Percentiles rank a stretch among this genome's conserved stretches.
These are phyloP conservation scores for Lithospermum erythrorhizon DNA, from an alignment of 257 asterid species.

Conservation along the genomic window DNA sequence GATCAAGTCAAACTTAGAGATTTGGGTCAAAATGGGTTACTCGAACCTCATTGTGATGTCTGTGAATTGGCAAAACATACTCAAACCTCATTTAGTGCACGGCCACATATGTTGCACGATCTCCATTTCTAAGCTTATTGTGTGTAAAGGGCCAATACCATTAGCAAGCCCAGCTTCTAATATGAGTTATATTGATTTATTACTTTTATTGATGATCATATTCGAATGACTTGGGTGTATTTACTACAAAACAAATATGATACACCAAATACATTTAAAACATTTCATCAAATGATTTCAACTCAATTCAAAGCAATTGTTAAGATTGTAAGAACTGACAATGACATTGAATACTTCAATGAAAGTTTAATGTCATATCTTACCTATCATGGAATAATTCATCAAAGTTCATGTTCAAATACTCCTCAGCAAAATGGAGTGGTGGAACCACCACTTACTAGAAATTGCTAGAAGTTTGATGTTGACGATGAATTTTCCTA, in stretches of 20 bases:
- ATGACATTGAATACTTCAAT: constrained; percentile 4
- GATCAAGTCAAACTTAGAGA: no score
- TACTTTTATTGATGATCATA: constrained; percentile 70
- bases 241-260: constrained; percentile 27
- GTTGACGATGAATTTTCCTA: neutral
- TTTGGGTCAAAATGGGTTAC: no score
- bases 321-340: neutral
- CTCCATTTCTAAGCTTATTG: no score
- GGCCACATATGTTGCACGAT: no score
- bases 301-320: no score
- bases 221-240: no score
- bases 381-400: neutral
- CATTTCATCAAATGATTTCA: neutral
- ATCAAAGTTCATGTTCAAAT: neutral
- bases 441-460: neutral
- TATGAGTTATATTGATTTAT: constrained; percentile 13
- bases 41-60: no score
- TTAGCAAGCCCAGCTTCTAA: no score
- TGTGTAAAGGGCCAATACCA: no score
- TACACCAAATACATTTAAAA: constrained; percentile 28
- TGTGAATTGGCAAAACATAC: no score
- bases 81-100: no score
- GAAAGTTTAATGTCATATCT: neutral
- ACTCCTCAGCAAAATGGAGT: constrained; percentile 11
- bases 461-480: neutral